Evolutionary conservation across 192 early-diverging fungal species (phyloP).

Genomic region (Entrophospora sp.): DNA sequence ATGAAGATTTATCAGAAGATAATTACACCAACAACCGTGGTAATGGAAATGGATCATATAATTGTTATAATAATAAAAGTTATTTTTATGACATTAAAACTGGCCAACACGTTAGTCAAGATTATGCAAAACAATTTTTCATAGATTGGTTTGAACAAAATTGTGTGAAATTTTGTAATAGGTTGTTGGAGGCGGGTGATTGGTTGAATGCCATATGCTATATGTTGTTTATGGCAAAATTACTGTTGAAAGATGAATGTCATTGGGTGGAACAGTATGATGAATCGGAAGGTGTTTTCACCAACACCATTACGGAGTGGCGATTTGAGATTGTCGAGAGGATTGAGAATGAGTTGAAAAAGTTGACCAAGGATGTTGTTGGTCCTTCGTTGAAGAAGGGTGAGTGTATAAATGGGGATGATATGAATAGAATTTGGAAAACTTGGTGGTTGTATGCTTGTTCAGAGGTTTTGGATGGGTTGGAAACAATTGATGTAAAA

Average conservation of each 20-base stretch:
- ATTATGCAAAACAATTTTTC: neutral
- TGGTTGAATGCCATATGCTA: neutral
- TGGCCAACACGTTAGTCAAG: neutral
- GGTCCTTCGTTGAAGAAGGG: neutral
- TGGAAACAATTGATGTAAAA: neutral
- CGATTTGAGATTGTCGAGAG: neutral
- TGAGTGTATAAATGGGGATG: neutral
- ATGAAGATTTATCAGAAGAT: conserved; percentile 1
- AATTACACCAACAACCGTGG: neutral
- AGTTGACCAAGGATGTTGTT: neutral
- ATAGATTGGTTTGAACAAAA: conserved; percentile 3
- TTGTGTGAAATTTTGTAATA: neutral
- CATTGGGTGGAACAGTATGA: neutral
- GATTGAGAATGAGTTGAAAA: neutral
- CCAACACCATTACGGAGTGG: neutral
- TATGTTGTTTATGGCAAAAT: neutral
- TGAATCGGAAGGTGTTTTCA: neutral
- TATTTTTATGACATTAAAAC: neutral
- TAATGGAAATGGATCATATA: neutral
- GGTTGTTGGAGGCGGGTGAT: neutral
- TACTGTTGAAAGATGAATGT: neutral
- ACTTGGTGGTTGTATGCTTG: conserved; percentile 1
- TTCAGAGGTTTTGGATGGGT: neutral
- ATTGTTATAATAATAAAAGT: neutral
- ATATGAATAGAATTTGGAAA: neutral